These are phyloP conservation scores for Liquidambar formosana DNA, from an alignment of 164 flowering plant species.

Conservation along the genomic window DNA sequence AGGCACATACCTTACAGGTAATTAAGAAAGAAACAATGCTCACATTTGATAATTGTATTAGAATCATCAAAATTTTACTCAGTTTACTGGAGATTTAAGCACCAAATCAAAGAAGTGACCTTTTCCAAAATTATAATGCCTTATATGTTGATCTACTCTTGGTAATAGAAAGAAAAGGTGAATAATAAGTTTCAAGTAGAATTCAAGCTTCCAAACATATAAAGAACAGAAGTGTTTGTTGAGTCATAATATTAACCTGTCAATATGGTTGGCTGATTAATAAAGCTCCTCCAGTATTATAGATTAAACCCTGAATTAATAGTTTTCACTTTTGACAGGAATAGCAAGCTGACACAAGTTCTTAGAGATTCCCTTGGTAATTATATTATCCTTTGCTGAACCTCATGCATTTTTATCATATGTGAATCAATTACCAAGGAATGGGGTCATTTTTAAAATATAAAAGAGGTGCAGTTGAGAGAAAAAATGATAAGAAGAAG, in stretches of 20 bases:
- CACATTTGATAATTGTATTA: neutral
- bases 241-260: neutral
- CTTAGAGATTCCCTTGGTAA: constrained; percentile 73
- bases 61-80: neutral
- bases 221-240: neutral
- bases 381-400: constrained; percentile 4
- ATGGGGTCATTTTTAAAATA: too few relatives aligned
- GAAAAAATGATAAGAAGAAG: too few relatives aligned
- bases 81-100: neutral
- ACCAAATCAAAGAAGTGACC: too few relatives aligned
- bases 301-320: neutral
- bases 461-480: too few relatives aligned
- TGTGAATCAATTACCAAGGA: neutral
- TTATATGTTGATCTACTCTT: too few relatives aligned
- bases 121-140: too few relatives aligned
- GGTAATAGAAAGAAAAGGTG: neutral
- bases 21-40: constrained; percentile 1
- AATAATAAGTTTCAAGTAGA: neutral
- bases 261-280: neutral
- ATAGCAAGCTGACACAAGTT: constrained; percentile 77
- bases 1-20: constrained; percentile 68
- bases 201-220: neutral
- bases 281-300: neutral
- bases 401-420: neutral
- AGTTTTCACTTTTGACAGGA: constrained; percentile 44